Evolutionary conservation across 768 basidiomycete species (phyloP), one percentile per base, ranked within the genome.

Genomic region (Lentinula detonsa): DNA sequence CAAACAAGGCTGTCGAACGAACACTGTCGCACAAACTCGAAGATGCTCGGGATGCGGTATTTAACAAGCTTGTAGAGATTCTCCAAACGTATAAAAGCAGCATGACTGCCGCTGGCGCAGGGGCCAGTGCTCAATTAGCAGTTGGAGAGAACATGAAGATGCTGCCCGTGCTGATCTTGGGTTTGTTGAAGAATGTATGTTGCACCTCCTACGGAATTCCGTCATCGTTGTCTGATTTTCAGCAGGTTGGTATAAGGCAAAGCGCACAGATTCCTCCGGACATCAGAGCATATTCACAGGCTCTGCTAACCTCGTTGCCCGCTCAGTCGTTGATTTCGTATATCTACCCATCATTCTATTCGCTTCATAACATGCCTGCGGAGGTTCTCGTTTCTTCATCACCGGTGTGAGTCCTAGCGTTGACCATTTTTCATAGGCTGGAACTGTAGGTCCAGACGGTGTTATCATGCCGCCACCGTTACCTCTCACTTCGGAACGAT

Each of bases 241-340:
- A 66, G 16, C 67, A 95, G 93, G 90, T 96, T 65, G 97, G 94
- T 50, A 81, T 98, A 56, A 85, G 97, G 59, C 95, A 98, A 78
- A 98, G 95, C 74, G 86, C 93, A 2, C 93, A 95, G 70, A 98
- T 99, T 71, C 95, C 96, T 37, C 91, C 96, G 8, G 97, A 99
- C 75, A 87, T 99, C 54, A 81, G 97, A 65, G 91, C 95, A 9
- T 98, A 98, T 69, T 93, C 97, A 1, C 95, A 98, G 74, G 89
- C 90, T 5, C 76, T 99, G 39, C 80, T 98, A 66, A 93, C 93
- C 1, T 91, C 95, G 7, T 72, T 98, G 54, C 97, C 97, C 0
- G 88, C 93, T 2, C 93, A 99, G 78, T 74, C 88, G 8, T 83
- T 99, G 53, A 80, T 98, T 60, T 94, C 97, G 0, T 98, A 97